Percentiles rank a stretch among this genome's conserved stretches.
Evolutionary conservation across 2,329 filamentous ascomycete species (phyloP).

Genomic region (Monilinia polystroma): DNA sequence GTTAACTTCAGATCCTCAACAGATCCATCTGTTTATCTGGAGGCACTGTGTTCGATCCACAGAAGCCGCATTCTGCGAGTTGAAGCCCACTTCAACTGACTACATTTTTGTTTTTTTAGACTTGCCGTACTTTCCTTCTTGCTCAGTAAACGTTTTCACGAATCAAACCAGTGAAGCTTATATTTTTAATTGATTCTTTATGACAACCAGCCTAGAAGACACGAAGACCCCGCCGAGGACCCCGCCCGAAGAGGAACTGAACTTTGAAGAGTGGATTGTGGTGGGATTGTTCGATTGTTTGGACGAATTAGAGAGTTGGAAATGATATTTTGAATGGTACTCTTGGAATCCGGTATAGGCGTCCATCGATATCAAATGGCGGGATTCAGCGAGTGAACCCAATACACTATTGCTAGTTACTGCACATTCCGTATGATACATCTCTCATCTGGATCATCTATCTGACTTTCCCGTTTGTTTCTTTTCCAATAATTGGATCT

Average conservation of each 20-base stretch:
- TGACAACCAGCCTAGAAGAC: not conserved
- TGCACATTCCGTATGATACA: too few relatives aligned
- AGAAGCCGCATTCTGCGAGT: slow-evolving; percentile 24
- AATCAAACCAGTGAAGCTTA: not conserved
- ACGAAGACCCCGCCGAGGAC: not conserved
- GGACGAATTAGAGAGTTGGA: not conserved
- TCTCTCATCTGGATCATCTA: too few relatives aligned
- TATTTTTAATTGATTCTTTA: not conserved
- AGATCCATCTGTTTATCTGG: slow-evolving; percentile 14
- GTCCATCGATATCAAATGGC: too few relatives aligned
- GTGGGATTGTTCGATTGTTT: not conserved
- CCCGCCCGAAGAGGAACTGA: not conserved
- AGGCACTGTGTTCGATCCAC: slow-evolving; percentile 26
- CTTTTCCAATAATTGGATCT: too few relatives aligned
- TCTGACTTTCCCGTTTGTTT: too few relatives aligned
- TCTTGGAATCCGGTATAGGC: too few relatives aligned
- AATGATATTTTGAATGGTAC: not conserved
- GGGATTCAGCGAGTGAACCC: too few relatives aligned
- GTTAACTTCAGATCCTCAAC: slow-evolving; percentile 19
- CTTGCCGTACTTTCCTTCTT: too few relatives aligned
- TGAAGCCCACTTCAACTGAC: not conserved
- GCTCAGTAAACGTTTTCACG: not conserved
- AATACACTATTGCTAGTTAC: too few relatives aligned
- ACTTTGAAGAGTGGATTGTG: not conserved
- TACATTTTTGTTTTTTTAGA: not conserved